phyloP scores from a whole-genome alignment of 352 stramenopile species.

The Blastocystis sp. region DNA sequence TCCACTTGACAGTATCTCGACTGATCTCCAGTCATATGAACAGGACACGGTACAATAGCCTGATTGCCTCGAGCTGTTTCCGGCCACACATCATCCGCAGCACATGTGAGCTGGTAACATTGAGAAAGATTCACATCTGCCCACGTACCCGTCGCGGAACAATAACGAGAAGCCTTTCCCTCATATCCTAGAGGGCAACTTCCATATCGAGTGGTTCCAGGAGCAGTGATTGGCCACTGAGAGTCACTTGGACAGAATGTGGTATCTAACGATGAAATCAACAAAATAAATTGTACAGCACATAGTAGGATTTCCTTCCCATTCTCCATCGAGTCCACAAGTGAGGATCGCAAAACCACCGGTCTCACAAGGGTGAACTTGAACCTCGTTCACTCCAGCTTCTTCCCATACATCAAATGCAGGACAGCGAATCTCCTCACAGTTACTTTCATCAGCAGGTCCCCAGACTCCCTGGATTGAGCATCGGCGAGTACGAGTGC shows the following conservation, averaged over 20 bases:
- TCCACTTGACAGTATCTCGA: neutral
- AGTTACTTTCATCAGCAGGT: neutral
- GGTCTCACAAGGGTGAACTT: neutral
- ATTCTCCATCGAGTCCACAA: neutral
- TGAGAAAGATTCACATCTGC: conserved; percentile 19
- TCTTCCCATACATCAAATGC: conserved; percentile 39
- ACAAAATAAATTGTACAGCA: neutral
- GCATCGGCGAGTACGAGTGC: conserved; percentile 28
- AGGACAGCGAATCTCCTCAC: conserved; percentile 37
- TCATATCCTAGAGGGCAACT: conserved; percentile 35
- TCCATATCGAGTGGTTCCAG: neutral
- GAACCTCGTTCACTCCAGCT: neutral
- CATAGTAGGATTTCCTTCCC: conserved; percentile 16
- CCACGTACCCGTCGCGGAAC: conserved; percentile 18
- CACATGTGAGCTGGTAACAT: conserved; percentile 43
- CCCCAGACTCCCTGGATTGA: conserved; percentile 21
- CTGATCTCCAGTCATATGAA: neutral
- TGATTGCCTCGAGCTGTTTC: conserved; percentile 11
- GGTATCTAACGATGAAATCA: neutral
- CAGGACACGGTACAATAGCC: conserved; percentile 32
- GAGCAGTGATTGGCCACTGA: conserved; percentile 50
- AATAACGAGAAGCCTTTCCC: conserved; percentile 1
- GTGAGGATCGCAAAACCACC: conserved; percentile 33
- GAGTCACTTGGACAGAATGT: conserved; percentile 27
- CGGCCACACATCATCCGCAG: conserved; percentile 39